Base-by-base conservation (phyloP, 306 rosid species). In the Abrus precatorius region DNA sequence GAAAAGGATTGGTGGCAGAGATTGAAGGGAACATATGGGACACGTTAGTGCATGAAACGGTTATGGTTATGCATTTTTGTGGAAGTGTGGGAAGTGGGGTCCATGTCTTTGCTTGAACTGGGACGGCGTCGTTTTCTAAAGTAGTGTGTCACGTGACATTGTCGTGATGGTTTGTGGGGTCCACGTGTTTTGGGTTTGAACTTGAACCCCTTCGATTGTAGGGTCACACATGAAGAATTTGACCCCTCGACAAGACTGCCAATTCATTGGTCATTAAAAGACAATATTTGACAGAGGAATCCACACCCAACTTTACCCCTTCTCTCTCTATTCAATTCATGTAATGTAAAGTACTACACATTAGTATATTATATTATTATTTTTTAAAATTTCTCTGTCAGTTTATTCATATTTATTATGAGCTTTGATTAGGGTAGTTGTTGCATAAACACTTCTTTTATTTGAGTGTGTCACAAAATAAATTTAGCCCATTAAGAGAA, bases 41-140 rank as follows among this genome's bases (percentile, higher is more conserved):
- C 85, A 87, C 88, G 13, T 87, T 95, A 11, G 44, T 95, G 81
- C 88, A 89, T 11, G 99, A 93, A 86, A 87, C 90, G 32, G 87
- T 86, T 67, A 28, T 57, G 56, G 45, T 40, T 4, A 32, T 61
- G 28, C 8, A 63, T 62, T 33, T 32, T 13, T 13, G 33, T 5
- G 30, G 59, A 30, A 4, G 11, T 4, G 10, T 50, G 32, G 20
- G 1, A 41, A 56, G 80, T 45, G 48, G 67, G 76, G 75, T 29
- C 28, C 12, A 44, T 40, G 61, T 30, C 7, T 5, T 3, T 8
- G 45, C 4, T 34, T 14, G 28, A 2, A 43, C 34, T 1, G 34
- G 47, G 30, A 80, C 87, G 89, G 78, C 68, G 85, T 50, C 90
- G 88, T 78, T 66, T 60, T 43, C 14, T 28, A 9, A 44, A 9